phyloP scores from a whole-genome alignment of 225 moss, liverwort and hornwort species.

The Pleurozium schreberi region DNA sequence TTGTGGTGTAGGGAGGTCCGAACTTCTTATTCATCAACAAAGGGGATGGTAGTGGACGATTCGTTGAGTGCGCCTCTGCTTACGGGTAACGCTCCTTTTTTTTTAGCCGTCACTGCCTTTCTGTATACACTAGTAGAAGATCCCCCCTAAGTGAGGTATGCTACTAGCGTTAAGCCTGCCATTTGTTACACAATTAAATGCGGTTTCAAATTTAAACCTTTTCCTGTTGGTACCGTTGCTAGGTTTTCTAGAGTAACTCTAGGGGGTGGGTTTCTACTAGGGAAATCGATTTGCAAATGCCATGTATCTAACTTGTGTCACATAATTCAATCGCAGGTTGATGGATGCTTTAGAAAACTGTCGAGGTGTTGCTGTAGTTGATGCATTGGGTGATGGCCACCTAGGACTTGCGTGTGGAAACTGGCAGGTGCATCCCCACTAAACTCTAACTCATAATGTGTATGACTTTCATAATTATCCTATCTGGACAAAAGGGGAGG shows the following conservation, averaged over 20 bases:
- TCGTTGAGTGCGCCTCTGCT: constrained; percentile 58
- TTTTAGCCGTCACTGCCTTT: background rate
- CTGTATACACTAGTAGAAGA: background rate
- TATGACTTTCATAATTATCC: background rate
- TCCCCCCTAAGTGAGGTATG: background rate
- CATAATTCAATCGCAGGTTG: constrained; percentile 32
- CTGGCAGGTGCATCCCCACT: constrained; percentile 58
- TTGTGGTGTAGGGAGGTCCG: constrained; percentile 56
- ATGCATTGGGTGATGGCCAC: constrained; percentile 58
- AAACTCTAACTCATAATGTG: background rate
- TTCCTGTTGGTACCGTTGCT: background rate
- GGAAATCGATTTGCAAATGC: background rate
- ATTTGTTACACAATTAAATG: background rate
- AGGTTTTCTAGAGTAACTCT: background rate
- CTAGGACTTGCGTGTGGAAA: constrained; percentile 83
- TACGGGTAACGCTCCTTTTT: constrained; percentile 46
- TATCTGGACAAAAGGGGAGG: background rate
- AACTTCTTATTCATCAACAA: constrained; percentile 74
- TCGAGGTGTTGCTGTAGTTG: constrained; percentile 80
- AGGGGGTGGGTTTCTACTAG: background rate
- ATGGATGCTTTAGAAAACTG: constrained; percentile 70
- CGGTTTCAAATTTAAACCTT: background rate
- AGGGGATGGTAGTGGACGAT: constrained; percentile 54
- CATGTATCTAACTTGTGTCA: background rate
- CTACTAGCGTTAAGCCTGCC: background rate